Conservation (phyloP, 192 early-diverging fungal species). For the Chytriomyces sp. region DNA sequence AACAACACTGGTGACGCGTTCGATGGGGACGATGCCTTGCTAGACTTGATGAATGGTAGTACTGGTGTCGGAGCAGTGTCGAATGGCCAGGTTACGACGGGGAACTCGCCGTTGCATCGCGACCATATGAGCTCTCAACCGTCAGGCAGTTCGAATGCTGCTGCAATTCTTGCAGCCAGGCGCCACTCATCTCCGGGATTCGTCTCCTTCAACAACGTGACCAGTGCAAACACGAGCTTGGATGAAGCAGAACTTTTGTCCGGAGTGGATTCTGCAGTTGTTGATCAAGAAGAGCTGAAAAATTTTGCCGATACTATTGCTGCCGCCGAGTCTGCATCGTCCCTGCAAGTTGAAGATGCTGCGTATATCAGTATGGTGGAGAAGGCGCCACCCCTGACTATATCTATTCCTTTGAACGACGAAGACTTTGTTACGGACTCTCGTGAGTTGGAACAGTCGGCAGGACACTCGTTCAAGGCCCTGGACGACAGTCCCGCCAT, state of each 20-base stretch:
- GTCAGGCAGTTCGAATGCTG: not conserved
- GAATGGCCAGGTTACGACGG: too few species aligned
- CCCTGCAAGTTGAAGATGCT: not conserved
- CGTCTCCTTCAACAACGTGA: not conserved
- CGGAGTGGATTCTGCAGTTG: not conserved
- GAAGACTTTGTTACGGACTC: too few species aligned
- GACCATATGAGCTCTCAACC: not conserved
- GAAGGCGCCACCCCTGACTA: not conserved
- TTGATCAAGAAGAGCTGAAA: constrained; percentile 5
- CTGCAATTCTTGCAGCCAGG: constrained; percentile 1
- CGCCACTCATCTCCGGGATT: constrained; percentile 31
- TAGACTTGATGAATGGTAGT: too few species aligned
- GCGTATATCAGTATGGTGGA: not conserved
- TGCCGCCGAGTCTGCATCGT: not conserved
- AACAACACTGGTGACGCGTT: not conserved
- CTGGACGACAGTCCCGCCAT: too few species aligned
- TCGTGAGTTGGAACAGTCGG: too few species aligned
- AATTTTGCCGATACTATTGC: constrained; percentile 7
- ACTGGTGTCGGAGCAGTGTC: not conserved
- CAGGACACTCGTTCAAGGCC: too few species aligned
- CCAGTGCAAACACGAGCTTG: not conserved
- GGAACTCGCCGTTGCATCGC: not conserved
- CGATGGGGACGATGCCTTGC: not conserved
- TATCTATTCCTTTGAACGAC: not conserved
- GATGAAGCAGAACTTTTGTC: not conserved